phyloP scores from a whole-genome alignment of 257 asterid genomes.

The Solanum clarkiae region DNA sequence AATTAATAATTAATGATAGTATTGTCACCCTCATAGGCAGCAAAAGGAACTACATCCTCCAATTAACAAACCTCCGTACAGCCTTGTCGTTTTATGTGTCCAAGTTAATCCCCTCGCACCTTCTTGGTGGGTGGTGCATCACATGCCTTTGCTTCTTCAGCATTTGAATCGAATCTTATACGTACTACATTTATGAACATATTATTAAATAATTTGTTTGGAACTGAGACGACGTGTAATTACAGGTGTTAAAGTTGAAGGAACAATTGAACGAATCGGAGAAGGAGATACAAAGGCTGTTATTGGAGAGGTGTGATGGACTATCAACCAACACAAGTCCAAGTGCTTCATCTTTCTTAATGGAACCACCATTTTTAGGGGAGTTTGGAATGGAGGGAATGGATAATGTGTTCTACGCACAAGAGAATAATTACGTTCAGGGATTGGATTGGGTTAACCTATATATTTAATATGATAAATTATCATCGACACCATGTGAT shows the following conservation, averaged over 20 bases:
- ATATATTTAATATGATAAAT: conserved; percentile 3
- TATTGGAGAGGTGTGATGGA: conserved; percentile 30
- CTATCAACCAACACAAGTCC: conserved; percentile 39
- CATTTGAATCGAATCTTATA: not conserved
- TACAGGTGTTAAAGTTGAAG: conserved; percentile 34
- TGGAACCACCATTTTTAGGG: conserved; percentile 29
- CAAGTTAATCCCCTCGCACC: not conserved
- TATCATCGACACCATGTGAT: not conserved
- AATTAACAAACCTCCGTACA: not conserved
- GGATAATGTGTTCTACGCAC: conserved; percentile 27
- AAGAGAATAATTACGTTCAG: conserved; percentile 12
- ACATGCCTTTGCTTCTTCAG: not conserved
- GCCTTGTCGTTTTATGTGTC: not conserved
- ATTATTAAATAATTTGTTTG: not conserved
- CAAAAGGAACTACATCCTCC: not conserved
- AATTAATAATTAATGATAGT: not conserved
- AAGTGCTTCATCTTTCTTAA: conserved; percentile 22
- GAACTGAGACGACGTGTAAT: not conserved
- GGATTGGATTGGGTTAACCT: conserved; percentile 22
- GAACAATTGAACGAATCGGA: conserved; percentile 45
- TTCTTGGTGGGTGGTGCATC: not conserved
- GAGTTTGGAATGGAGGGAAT: conserved; percentile 37
- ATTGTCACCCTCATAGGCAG: not conserved
- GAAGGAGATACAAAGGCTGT: conserved; percentile 32
- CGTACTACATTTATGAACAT: too few species aligned